Evolutionary conservation across 371 early-diverging fungal genomes (phyloP), one percentile per base, ranked within the genome.

Genomic region (Apophysomyces variabilis): DNA sequence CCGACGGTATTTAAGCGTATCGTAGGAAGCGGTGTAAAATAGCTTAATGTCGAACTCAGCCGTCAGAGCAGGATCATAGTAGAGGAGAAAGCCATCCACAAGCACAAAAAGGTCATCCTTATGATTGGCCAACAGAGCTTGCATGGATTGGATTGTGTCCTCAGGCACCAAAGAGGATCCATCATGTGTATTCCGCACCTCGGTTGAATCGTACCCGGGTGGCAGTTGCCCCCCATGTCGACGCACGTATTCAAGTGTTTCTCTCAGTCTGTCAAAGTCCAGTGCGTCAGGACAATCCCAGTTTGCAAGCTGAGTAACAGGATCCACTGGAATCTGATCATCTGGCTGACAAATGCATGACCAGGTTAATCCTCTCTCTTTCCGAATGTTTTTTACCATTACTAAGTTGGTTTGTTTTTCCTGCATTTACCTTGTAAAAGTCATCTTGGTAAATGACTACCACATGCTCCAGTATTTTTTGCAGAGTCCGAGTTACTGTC

Each of bases 231-330:
- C 83, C 26, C 64, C n/a, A 46, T 80, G 69, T 36, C 68, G 60
- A 44, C 74, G 78, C 32, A 80, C 72, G 39, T 77, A 60, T 13
- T 67, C 44, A 11, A 93, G 72, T 0, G 72, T 69, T 0, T 67
- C 50, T 32, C 74, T 73, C 69, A 94, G 74, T 11, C 67, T 54
- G 0, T 66, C 56, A 66, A 90, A 87, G 58, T 94, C 90, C 3
- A 95, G 78, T 3, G 94, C 88, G 32, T 83, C 89, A 8, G 94
- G 94, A 45, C 91, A 92, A 73, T 96, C 96, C 96, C 95, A 96
- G 69, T 96, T 90, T 56, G 77, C 82, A 1, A 89, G 69, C 1
- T 89, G 87, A 5, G 90, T 85, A 38, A 74, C 72, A 4, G 76
- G 69, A 73, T 92, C 83, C 1, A 89, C 64, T 7, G 95, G 95